These are phyloP conservation scores for Leccinum pellstonianum DNA, from an alignment of 768 basidiomycete genomes.

Conservation along the genomic window DNA sequence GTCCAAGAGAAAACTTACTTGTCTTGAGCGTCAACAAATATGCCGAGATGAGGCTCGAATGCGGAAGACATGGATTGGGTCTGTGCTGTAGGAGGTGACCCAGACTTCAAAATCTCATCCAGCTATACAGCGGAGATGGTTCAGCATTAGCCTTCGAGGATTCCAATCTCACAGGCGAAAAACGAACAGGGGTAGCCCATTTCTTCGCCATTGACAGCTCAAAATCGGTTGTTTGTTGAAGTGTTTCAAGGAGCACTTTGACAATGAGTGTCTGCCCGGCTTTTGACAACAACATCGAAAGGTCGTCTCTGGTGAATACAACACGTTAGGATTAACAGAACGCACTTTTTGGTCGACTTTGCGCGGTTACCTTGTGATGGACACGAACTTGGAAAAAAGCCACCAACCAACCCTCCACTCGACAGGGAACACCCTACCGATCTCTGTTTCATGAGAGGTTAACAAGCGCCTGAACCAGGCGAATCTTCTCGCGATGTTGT, in stretches of 20 bases:
- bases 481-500: slow-evolving; percentile 89
- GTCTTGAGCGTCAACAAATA: slow-evolving; percentile 97
- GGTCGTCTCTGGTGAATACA: slow-evolving; percentile 63
- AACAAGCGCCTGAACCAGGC: slow-evolving; percentile 92
- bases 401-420: slow-evolving; percentile 86
- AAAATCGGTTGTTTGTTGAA: slow-evolving; percentile 87
- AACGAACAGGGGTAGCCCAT: slow-evolving; percentile 69
- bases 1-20: slow-evolving; percentile 54
- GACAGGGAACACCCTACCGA: slow-evolving; percentile 76
- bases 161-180: slow-evolving; percentile 7
- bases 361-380: slow-evolving; percentile 72
- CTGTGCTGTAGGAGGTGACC: slow-evolving; percentile 50
- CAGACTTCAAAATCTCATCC: slow-evolving; percentile 58
- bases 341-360: neutral
- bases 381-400: slow-evolving; percentile 81
- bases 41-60: slow-evolving; percentile 88
- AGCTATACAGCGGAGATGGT: slow-evolving; percentile 41
- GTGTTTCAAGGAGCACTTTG: slow-evolving; percentile 75
- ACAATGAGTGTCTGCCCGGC: slow-evolving; percentile 71
- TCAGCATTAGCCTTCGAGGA: neutral
- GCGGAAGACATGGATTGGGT: slow-evolving; percentile 76
- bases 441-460: slow-evolving; percentile 84
- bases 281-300: slow-evolving; percentile 78
- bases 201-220: slow-evolving; percentile 79
- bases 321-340: neutral